Evolutionary conservation across 495 filamentous ascomycete species (phyloP), one percentile per base, ranked within the genome.

Genomic region (Achaetomiella virescens): DNA sequence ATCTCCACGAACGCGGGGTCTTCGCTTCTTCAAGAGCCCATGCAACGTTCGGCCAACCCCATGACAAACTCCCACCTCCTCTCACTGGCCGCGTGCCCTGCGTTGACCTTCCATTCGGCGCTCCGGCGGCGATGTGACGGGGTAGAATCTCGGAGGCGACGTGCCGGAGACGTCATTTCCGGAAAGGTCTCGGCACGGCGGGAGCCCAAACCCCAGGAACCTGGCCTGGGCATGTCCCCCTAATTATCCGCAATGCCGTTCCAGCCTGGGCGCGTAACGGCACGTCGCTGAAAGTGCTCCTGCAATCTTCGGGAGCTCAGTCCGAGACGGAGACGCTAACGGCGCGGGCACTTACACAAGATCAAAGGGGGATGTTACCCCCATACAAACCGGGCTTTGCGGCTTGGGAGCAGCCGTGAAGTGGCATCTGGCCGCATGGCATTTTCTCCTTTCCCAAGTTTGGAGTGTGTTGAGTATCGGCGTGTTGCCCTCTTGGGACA

Each of bases 151-250:
- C 66, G 66, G 66, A 67, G 58, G 37, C 33, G 8, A 38, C 3
- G 21, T 49, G 38, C 66, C 66, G 66, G 25, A 41, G 20, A 44
- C 15, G 5, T 57, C 59, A 36, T 59, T 66, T 69, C 44, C 54
- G 66, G 64, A 58, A 63, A 55, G 44, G 65, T 52, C 46, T 52
- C 66, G 66, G 66, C 64, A 61, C 40, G 52, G 50, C 66, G 66
- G 66, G 66, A 69, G 55, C 40, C 58, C 59, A 51, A 61, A 44
- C 61, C 43, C 66, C 66, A 58, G 57, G 61, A 62, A 57, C 45
- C 20, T 24, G 24, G 27, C 3, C 47, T 38, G 31, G 52, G 31
- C 59, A 20, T 58, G 5, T n/a, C 44, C 25, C 37, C 24, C 47
- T 33, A 29, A n/a, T 57, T 57, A 42, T 24, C 38, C 54, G 54